Evolutionary conservation across 148 eudicot genomes (phyloP), one percentile per base, ranked within the genome.

Genomic region (Spergularia bocconei): DNA sequence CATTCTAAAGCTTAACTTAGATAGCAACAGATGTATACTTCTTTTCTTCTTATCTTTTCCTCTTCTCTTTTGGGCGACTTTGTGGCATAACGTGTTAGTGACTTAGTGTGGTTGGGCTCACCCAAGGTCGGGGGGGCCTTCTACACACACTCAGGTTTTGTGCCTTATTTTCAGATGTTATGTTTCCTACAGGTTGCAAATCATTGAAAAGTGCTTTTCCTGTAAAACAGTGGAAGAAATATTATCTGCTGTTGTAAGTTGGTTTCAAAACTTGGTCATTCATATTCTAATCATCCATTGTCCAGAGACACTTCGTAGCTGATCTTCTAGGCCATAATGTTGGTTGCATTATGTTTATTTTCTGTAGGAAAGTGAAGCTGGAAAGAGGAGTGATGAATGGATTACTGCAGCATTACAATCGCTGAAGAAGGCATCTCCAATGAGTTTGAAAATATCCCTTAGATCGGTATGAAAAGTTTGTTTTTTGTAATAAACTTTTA

Each of bases 371-470:
- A 85, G 70, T 36, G 87, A 85, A 80, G 77, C 84, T 79, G 85
- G 70, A 21, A 81, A 78, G 67, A 79, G 66, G 61, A 82, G 70
- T 51, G 91, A 88, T 72, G 89, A 79, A 57, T 94, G 98, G 98
- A 80, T 89, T 65, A 75, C 88, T 76, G 87, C 85, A n/a, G 85
- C 96, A 5, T 60, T 90, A 70, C 82, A 85, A 74, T 85, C 98
- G 47, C 48, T 94, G 48, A 90, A 88, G 82, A 85, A 81, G 70
- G 98, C 93, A 76, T 94, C 98, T 62, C 98, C 98, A 15, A 94
- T 84, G 57, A 94, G 98, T 79, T 91, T 94, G 68, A 94, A 91
- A 81, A 87, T 94, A 65, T 79, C 96, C 67, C 90, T 94, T n/a
- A 88, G 88, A 88, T 90, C 93, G 86, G 98, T 94, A 90, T 47